Evolutionary conservation across 805 yeast species (phyloP), one percentile per base, ranked within the genome.

Genomic region (Kodamaea jinghongensis): DNA sequence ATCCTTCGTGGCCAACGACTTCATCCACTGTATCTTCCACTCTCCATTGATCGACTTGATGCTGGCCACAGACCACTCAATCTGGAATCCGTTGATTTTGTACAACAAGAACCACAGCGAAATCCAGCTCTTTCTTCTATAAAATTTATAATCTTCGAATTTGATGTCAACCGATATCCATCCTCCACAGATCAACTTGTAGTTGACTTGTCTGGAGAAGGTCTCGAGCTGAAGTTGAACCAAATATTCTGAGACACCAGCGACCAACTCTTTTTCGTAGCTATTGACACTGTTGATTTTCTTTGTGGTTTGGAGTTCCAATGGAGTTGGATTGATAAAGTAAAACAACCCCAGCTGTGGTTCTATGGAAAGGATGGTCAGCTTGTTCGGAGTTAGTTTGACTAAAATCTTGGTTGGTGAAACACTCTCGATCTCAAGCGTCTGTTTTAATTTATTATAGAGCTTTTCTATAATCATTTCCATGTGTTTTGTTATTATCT

Each of bases 161-260:
- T 61, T 67, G 34, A 84, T 69, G 29, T 75, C 77, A 47, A 76
- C 76, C n/a, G 69, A 64, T 4, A 77, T 70, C 93, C 93, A 86
- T 20, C 82, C 86, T 0, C 81, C 75, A 0, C 86, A 82, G 27
- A 70, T 65, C 39, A 86, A 71, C 44, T 81, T 70, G 6, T 77
- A 71, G 9, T 75, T 61, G 20, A 81, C 63, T 42, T 81, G 83
- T 31, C 68, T 63, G 41, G 67, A 65, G 39, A 71, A 69, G 3
- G 73, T 68, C 26, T 76, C 73, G 22, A 78, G 56, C 33, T 80
- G 66, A 34, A 83, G 60, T 28, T 65, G 70, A 22, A 75, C 56
- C 28, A 83, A 50, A 31, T 51, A 49, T 20, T 52, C 53, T 14
- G 62, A 60, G n/a, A 67, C 58, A 42, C 49, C 52, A 9, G 47